Base-by-base conservation (phyloP, 1,139 yeast species). In the Suhomyces choctaworum region DNA sequence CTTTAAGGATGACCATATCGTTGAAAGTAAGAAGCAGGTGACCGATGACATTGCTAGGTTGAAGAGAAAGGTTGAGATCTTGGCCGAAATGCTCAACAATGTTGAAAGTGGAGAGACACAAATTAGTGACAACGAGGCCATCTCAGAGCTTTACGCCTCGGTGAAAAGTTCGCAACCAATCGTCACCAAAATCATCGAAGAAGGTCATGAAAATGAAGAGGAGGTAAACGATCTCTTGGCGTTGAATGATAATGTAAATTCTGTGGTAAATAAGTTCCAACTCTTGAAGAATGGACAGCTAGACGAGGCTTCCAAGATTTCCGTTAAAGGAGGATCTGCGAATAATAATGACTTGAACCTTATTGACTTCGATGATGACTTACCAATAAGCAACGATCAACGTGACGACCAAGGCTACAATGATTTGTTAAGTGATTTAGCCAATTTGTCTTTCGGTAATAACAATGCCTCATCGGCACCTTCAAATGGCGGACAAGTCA, bases 161-260 rank as follows among this genome's bases (percentile, higher is more conserved):
- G 70, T 94, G 46, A 89, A 86, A 58, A 81, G 82, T 34, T 81
- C 96, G 17, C 90, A 84, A 53, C 96, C 97, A 26, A 89, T 86
- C 52, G 76, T 92, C 47, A 86, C 85, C 56, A 83, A 82, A 50
- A 84, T 94, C 52, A 80, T 89, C 44, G 80, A 76, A 46, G 95
- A 86, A 54, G 89, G 83, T 49, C 78, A 79, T 32, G 66, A 59
- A 16, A 82, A 84, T 50, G 87, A 78, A 46, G 80, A 70, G 16
- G 78, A 85, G 12, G 85, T 88, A 29, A 70, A 70, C 35, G 81
- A 78, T 41, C 66, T 92, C 40, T 68, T 87, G 37, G 71, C 71
- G 17, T 70, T 92, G 42, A 88, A 88, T 56, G 97, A 88, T 56
- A 76, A 76, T 41, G 83, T 90, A 45, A 84, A 87, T 51, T 70